Percentiles rank a stretch among this genome's conserved stretches.
Conservation (phyloP, 2,329 filamentous ascomycete genomes). For the Aschersonia sp. region DNA sequence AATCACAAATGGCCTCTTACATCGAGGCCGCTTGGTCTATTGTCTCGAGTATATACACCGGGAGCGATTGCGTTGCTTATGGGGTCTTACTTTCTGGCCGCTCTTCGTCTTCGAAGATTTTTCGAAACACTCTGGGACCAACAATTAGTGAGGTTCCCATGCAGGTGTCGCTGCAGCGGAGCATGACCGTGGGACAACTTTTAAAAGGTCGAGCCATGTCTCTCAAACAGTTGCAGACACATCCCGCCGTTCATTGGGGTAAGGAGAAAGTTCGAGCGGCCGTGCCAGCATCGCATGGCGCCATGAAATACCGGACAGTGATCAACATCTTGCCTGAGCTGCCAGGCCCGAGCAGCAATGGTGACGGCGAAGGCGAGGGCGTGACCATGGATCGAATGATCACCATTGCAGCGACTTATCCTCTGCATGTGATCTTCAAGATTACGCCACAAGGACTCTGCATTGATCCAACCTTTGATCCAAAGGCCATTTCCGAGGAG, state of each 20-base stretch:
- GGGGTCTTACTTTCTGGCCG: constrained; percentile 3
- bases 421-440: background rate
- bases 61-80: constrained; percentile 3
- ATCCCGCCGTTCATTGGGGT: constrained; percentile 1
- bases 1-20: constrained; percentile 2
- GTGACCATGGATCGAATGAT: background rate
- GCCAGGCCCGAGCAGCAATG: background rate
- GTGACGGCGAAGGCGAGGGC: background rate
- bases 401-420: background rate
- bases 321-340: constrained; percentile 1
- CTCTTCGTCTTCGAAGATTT: background rate
- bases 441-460: background rate
- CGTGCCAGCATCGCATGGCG: background rate
- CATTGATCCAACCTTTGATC: constrained; percentile 1
- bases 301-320: background rate
- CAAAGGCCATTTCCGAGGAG: background rate
- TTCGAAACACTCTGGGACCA: constrained; percentile 2
- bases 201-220: background rate
- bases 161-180: constrained; percentile 1
- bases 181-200: constrained; percentile 1
- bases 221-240: constrained; percentile 1
- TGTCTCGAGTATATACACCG: constrained; percentile 3
- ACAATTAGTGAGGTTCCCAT: constrained; percentile 2
- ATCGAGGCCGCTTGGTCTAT: constrained; percentile 5
- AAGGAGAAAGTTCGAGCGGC: background rate